Base-by-base conservation (phyloP, 148 eudicot species). In the Camellia lanceoleosa region DNA sequence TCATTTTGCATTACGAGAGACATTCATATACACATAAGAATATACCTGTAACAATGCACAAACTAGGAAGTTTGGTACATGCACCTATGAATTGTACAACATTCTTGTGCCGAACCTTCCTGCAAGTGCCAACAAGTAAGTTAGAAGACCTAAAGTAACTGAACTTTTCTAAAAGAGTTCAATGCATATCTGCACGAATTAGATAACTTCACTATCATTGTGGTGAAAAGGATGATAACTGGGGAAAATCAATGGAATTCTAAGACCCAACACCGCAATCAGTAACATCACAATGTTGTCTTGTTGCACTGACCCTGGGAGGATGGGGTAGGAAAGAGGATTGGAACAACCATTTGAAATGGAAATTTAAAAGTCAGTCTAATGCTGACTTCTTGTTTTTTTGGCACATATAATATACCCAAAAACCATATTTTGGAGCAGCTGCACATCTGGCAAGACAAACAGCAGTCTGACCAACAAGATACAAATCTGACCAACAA, bases 31-130 rank as follows among this genome's bases (percentile, higher is more conserved):
- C 58, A 1, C 30, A 18, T 3, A 9, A 61, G 13, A 11, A 55
- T 74, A 2, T 79, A 94, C 98, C 98, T 84, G 98, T 94, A 46
- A 94, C 94, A 84, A 94, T 94, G 80, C 93, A 92, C 83, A 94
- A 82, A 86, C 86, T 87, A 66, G 98, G 97, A 86, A 97, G 93
- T 74, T 91, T 91, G 72, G 97, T 94, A 82, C 98, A 94, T 58
- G 98, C 98, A 63, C 98, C 98, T 56, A 94, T 92, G 76, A 94
- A 94, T 81, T 94, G 98, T 68, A 94, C 98, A 80, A 94, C 98
- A 82, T 94, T 92, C 83, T 92, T 92, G 85, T 94, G 98, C 18
- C 98, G 93, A 72, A 94, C 93, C 87, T 94, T 94, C 86, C 98
- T 94, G 97, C 83, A 89, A 73, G 81, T 80, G 68, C 30, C 75